Percentiles rank a stretch among this genome's conserved stretches.
phyloP scores from a whole-genome alignment of 495 filamentous ascomycete species.

The Tirmania nivea region DNA sequence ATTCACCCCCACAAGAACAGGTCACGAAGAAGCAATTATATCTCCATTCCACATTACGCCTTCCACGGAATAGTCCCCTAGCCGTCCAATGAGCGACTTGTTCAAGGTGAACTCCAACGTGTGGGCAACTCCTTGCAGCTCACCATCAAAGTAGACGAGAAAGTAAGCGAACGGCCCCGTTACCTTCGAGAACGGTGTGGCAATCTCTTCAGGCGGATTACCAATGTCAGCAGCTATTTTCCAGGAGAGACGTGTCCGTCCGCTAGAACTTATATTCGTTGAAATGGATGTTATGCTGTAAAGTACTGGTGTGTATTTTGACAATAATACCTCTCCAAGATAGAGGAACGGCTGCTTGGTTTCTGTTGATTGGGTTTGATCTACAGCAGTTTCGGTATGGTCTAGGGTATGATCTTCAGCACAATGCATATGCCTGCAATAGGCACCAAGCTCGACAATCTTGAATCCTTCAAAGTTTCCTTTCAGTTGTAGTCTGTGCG shows the following conservation, averaged over 20 bases:
- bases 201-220: not conserved
- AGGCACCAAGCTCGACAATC: not conserved
- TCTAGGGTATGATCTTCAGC: not conserved
- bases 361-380: not conserved
- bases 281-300: constrained; percentile 3
- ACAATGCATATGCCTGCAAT: not conserved
- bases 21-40: not conserved
- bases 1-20: not conserved
- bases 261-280: not conserved
- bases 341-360: not conserved
- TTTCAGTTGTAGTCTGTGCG: not conserved
- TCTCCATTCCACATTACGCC: constrained; percentile 12
- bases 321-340: not conserved
- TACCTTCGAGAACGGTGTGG: constrained; percentile 8
- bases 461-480: not conserved
- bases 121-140: constrained; percentile 10
- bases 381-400: not conserved
- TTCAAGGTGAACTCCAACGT: constrained; percentile 10
- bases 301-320: not conserved
- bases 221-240: constrained; percentile 2
- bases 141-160: constrained; percentile 8
- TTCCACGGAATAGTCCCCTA: constrained; percentile 5
- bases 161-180: constrained; percentile 17
- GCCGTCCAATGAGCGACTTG: not conserved
- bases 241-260: constrained; percentile 9